A percentile compares a stretch with the other conserved stretches of the same genome.
Conservation (phyloP, 108 stramenopile genomes). For the Nitzschia palea region DNA sequence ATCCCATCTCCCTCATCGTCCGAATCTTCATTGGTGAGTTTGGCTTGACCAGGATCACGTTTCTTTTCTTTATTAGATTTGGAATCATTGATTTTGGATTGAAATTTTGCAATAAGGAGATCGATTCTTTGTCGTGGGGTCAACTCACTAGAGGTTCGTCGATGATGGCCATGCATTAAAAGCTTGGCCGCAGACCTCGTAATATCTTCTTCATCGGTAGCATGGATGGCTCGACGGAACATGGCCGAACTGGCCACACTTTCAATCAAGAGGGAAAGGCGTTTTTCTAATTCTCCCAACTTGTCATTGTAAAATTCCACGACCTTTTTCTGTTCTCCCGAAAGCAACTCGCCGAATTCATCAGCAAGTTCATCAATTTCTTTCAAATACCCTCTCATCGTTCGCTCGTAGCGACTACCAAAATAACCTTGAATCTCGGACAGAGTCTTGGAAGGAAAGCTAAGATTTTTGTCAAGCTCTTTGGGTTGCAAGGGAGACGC, state of each 20-base stretch:
- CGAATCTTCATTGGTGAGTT: conserved; percentile 11
- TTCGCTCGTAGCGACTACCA: conserved; percentile 29
- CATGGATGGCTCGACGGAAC: not conserved
- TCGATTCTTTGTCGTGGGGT: not conserved
- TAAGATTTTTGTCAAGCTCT: not conserved
- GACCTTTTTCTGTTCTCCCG: conserved; percentile 57
- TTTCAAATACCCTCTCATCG: conserved; percentile 24
- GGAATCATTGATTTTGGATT: not conserved
- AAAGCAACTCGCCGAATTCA: conserved; percentile 38
- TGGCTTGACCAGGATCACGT: not conserved
- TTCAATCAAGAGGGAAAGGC: conserved; percentile 62
- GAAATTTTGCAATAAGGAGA: not conserved
- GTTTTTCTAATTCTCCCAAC: conserved; percentile 53
- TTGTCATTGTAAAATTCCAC: conserved; percentile 61
- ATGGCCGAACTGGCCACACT: conserved; percentile 35
- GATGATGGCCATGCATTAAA: not conserved
- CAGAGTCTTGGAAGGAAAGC: not conserved
- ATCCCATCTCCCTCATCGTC: conserved; percentile 22
- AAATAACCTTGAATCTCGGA: conserved; percentile 26
- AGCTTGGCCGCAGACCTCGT: not conserved
- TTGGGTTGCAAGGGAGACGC: not conserved
- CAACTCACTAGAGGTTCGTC: not conserved
- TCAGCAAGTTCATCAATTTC: conserved; percentile 21
- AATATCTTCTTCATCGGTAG: conserved; percentile 11
- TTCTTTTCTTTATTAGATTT: not conserved